These are phyloP conservation scores for Kickxella alabastrina DNA, from an alignment of 192 early-diverging fungal species.

Conservation along the genomic window DNA sequence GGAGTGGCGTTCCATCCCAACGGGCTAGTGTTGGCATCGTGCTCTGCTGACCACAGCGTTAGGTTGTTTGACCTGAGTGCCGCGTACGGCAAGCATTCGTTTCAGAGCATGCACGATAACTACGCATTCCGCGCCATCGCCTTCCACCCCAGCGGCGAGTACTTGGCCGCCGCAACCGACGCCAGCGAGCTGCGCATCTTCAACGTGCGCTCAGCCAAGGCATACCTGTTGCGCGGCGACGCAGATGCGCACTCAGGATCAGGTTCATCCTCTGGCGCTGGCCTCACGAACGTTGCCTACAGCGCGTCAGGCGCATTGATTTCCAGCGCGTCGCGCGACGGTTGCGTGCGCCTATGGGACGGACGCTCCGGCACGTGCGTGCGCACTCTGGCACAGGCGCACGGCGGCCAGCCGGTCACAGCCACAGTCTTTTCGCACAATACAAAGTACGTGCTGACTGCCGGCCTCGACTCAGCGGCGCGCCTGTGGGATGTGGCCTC, in stretches of 20 bases:
- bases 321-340: slow-evolving; percentile 77
- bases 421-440: slow-evolving; percentile 72
- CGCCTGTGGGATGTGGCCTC: slow-evolving; percentile 81
- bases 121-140: slow-evolving; percentile 72
- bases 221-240: slow-evolving; percentile 60
- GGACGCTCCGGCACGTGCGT: slow-evolving; percentile 70
- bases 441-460: slow-evolving; percentile 71
- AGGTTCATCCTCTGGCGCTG: slow-evolving; percentile 25
- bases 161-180: slow-evolving; percentile 73
- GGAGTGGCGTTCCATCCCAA: slow-evolving; percentile 91
- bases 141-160: slow-evolving; percentile 95
- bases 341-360: slow-evolving; percentile 85
- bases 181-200: slow-evolving; percentile 77
- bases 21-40: slow-evolving; percentile 82
- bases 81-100: slow-evolving; percentile 74
- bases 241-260: slow-evolving; percentile 38
- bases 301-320: slow-evolving; percentile 67
- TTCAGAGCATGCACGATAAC: slow-evolving; percentile 80
- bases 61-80: slow-evolving; percentile 88
- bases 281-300: slow-evolving; percentile 66
- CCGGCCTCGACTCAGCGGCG: slow-evolving; percentile 70
- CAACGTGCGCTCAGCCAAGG: slow-evolving; percentile 81
- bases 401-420: slow-evolving; percentile 69
- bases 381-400: slow-evolving; percentile 71
- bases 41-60: slow-evolving; percentile 78